phyloP scores from a whole-genome alignment of 345 rosid species.

The Conringia planisiliqua region DNA sequence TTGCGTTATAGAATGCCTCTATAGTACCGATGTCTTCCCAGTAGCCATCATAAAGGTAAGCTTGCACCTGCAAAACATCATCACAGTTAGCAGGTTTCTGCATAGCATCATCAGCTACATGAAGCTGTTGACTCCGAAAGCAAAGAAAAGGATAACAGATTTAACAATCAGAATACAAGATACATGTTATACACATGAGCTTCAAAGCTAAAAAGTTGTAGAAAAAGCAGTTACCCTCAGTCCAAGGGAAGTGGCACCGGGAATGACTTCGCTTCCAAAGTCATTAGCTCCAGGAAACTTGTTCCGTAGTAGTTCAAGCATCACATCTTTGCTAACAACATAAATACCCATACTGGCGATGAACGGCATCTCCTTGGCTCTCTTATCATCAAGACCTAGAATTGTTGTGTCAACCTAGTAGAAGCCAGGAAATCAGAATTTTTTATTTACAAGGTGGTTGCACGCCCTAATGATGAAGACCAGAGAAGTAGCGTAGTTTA shows the following conservation, averaged over 20 bases:
- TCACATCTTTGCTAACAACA: conserved; percentile 86
- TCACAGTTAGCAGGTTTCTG: neutral
- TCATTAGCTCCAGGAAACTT: conserved; percentile 96
- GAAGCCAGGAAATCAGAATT: neutral
- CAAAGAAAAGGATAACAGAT: neutral
- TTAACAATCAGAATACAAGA: neutral
- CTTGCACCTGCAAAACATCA: conserved; percentile 66
- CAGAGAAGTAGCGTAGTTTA: neutral
- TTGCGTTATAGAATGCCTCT: conserved; percentile 94
- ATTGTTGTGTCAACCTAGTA: conserved; percentile 88
- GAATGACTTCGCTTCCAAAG: conserved; percentile 97
- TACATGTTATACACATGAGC: neutral
- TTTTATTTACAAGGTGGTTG: neutral
- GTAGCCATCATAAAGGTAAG: conserved; percentile 91
- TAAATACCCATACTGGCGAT: conserved; percentile 99
- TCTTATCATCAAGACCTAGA: conserved; percentile 84
- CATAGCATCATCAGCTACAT: neutral
- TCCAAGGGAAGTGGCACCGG: conserved; percentile 92
- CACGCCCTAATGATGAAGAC: neutral
- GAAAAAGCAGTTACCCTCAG: conserved; percentile 52
- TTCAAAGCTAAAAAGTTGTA: neutral
- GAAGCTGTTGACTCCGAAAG: neutral
- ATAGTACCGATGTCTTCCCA: conserved; percentile 99
- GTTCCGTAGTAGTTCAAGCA: conserved; percentile 75
- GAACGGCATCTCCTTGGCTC: conserved; percentile 94